phyloP scores from a whole-genome alignment of 2,329 filamentous ascomycete species.

The Exutisphaerella laricina region DNA sequence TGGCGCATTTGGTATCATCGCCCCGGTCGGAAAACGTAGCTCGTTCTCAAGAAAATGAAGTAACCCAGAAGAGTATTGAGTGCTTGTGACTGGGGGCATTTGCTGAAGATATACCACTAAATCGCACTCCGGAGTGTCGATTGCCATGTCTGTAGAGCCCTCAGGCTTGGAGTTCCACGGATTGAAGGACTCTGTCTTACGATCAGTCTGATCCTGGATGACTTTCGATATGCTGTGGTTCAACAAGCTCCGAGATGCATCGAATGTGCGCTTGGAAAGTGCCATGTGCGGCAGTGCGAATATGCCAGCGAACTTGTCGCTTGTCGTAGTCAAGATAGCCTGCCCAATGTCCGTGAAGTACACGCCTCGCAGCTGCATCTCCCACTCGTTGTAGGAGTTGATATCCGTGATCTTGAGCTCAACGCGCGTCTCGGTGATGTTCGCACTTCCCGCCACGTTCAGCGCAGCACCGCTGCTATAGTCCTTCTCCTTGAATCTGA shows the following conservation, averaged over 20 bases:
- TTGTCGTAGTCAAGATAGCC: slow-evolving; percentile 79
- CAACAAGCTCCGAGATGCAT: slow-evolving; percentile 51
- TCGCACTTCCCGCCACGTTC: slow-evolving; percentile 36
- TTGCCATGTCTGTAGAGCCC: slow-evolving; percentile 51
- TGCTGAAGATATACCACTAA: slow-evolving; percentile 82
- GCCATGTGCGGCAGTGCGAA: slow-evolving; percentile 83
- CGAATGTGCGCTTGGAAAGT: slow-evolving; percentile 51
- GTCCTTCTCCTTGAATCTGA: slow-evolving; percentile 59
- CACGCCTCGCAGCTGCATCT: slow-evolving; percentile 73
- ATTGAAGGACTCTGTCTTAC: slow-evolving; percentile 50
- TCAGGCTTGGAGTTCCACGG: slow-evolving; percentile 72
- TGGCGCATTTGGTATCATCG: slow-evolving; percentile 47
- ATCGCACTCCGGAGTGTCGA: slow-evolving; percentile 73
- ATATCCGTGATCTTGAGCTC: slow-evolving; percentile 68
- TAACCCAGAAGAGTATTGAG: slow-evolving; percentile 26
- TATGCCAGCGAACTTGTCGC: slow-evolving; percentile 85
- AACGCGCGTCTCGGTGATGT: slow-evolving; percentile 63
- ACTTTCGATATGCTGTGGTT: slow-evolving; percentile 65
- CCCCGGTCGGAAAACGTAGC: slow-evolving; percentile 54
- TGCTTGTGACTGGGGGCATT: slow-evolving; percentile 24
- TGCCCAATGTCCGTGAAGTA: slow-evolving; percentile 79
- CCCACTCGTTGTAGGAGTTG: slow-evolving; percentile 67
- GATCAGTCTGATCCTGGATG: slow-evolving; percentile 60
- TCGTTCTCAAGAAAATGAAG: slow-evolving; percentile 54
- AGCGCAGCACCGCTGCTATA: slow-evolving; percentile 29